A percentile compares a stretch with the other conserved stretches of the same genome.
Conservation (phyloP, 2,329 filamentous ascomycete species). For the Penicillium sp. region DNA sequence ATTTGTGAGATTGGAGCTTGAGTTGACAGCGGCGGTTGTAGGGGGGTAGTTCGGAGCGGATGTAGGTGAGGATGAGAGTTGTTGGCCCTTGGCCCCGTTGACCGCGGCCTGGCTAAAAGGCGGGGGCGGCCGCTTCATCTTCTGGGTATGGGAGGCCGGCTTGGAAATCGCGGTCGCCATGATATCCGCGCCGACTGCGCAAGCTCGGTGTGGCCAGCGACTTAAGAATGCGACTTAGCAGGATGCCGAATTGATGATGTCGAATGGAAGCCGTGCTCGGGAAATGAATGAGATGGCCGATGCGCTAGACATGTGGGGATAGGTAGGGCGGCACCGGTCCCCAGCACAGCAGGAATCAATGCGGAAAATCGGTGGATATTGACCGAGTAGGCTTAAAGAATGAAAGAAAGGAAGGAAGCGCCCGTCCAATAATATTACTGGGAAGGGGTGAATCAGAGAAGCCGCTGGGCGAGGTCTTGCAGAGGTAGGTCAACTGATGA, state of each 20-base stretch:
- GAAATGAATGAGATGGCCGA: conserved; percentile 42
- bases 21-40: conserved; percentile 37
- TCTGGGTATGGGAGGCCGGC: conserved; percentile 49
- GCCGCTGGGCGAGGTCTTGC: conserved; percentile 26
- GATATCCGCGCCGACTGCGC: conserved; percentile 24
- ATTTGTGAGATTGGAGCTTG: conserved; percentile 49
- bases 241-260: conserved; percentile 26
- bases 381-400: conserved; percentile 20
- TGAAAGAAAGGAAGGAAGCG: conserved; percentile 19
- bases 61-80: conserved; percentile 59
- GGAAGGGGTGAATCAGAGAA: conserved; percentile 22
- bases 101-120: conserved; percentile 61
- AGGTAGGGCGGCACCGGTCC: conserved; percentile 34
- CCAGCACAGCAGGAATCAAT: conserved; percentile 28
- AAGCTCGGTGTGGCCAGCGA: conserved; percentile 17
- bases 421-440: conserved; percentile 29
- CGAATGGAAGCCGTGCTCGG: conserved; percentile 33
- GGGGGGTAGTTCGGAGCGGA: conserved; percentile 57
- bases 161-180: conserved; percentile 49
- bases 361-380: conserved; percentile 20
- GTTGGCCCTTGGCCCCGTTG: conserved; percentile 59
- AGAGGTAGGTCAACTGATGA: conserved; percentile 37
- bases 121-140: conserved; percentile 68
- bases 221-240: conserved; percentile 27
- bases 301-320: conserved; percentile 49